These are phyloP conservation scores for Arthrobotrys conoides DNA, from an alignment of 2,329 filamentous ascomycete species.

Conservation along the genomic window DNA sequence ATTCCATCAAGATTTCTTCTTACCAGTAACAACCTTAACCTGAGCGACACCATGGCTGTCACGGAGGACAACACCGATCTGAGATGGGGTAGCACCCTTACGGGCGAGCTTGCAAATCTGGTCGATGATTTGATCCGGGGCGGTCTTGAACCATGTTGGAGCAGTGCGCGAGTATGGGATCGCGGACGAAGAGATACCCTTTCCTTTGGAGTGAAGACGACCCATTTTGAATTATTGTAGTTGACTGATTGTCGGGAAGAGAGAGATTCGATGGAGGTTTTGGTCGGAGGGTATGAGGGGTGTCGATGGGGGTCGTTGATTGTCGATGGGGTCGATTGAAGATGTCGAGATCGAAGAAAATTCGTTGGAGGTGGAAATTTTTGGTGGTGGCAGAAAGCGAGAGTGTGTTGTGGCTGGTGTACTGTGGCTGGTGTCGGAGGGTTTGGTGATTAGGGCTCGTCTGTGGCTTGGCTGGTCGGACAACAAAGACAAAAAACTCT, in stretches of 20 bases:
- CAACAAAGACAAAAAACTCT: background rate
- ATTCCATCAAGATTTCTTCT: slow-evolving; percentile 65
- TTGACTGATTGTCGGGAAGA: background rate
- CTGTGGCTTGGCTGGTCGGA: slow-evolving; percentile 30
- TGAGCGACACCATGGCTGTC: slow-evolving; percentile 98
- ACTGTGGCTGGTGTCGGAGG: slow-evolving; percentile 29
- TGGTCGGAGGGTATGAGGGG: slow-evolving; percentile 9
- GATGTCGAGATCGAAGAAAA: slow-evolving; percentile 17
- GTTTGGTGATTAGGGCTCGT: slow-evolving; percentile 58
- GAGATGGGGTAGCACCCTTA: slow-evolving; percentile 98
- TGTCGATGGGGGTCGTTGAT: slow-evolving; percentile 24
- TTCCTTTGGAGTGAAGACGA: slow-evolving; percentile 87
- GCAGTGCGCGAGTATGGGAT: slow-evolving; percentile 95
- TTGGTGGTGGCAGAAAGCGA: slow-evolving; percentile 19
- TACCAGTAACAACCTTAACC: slow-evolving; percentile 97
- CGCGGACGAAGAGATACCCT: slow-evolving; percentile 97
- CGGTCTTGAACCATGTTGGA: slow-evolving; percentile 97
- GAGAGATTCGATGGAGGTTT: background rate
- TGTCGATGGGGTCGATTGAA: slow-evolving; percentile 20
- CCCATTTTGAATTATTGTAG: slow-evolving; percentile 56
- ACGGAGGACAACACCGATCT: slow-evolving; percentile 98
- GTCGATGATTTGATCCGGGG: slow-evolving; percentile 97
- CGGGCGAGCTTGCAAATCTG: slow-evolving; percentile 99
- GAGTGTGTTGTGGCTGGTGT: slow-evolving; percentile 51
- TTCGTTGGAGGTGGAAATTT: slow-evolving; percentile 37